These are phyloP conservation scores for Zoysia matrella DNA, from an alignment of 202 grass and related monocot genomes.

Conservation along the genomic window DNA sequence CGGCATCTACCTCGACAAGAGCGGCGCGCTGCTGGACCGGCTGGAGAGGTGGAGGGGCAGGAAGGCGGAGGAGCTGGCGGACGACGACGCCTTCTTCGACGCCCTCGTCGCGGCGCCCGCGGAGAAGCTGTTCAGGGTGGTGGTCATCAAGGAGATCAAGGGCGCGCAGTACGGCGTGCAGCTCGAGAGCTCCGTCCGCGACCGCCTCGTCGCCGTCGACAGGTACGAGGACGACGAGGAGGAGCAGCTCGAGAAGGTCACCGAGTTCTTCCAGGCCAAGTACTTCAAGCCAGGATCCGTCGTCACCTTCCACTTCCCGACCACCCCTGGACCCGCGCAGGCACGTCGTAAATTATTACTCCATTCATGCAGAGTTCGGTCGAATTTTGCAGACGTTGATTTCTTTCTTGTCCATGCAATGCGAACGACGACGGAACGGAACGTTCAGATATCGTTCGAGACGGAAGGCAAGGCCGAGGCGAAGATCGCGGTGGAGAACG, in stretches of 20 bases:
- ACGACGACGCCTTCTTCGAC: constrained; percentile 67
- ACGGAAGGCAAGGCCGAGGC: constrained; percentile 71
- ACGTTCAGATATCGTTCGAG: constrained; percentile 61
- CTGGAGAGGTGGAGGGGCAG: constrained; percentile 67
- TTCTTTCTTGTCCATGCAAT: too few species aligned
- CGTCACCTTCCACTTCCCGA: constrained; percentile 65
- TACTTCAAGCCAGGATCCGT: constrained; percentile 73
- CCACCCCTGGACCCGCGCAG: constrained; percentile 36
- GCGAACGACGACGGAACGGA: too few species aligned
- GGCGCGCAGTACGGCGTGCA: constrained; percentile 91
- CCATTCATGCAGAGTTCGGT: too few species aligned
- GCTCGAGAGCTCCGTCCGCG: constrained; percentile 81
- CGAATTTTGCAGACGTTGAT: too few species aligned
- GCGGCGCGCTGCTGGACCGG: neutral
- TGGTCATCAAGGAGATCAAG: constrained; percentile 97
- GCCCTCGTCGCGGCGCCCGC: constrained; percentile 65
- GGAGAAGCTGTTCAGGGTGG: constrained; percentile 70
- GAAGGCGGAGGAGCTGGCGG: constrained; percentile 35
- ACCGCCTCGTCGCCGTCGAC: constrained; percentile 64
- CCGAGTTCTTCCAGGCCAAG: constrained; percentile 76
- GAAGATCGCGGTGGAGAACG: constrained; percentile 62
- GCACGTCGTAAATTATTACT: constrained; percentile 6
- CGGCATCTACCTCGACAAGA: constrained; percentile 70
- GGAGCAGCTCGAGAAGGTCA: constrained; percentile 67
- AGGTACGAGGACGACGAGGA: constrained; percentile 83